Base-by-base conservation (phyloP, 2,329 filamentous ascomycete species). In the Fusarium nurragi region DNA sequence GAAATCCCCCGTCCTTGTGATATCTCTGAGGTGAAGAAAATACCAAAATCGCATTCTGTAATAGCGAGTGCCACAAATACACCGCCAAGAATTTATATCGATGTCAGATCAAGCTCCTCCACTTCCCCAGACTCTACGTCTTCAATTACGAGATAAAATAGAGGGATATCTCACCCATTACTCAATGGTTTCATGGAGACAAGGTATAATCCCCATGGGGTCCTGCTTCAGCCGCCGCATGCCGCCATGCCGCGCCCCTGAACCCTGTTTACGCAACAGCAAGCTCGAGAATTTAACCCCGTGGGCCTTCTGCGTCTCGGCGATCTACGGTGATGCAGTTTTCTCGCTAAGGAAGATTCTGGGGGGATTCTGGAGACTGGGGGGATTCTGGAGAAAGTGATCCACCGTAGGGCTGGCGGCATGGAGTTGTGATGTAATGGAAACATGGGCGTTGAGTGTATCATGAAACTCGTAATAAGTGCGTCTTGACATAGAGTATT, bases 121-220 rank as follows among this genome's bases (percentile, higher is more conserved):
- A 49, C 54, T 60, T 64, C 64, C 64, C 64, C 64, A 53, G 64
- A 67, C 22, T 58, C 54, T 12, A 5, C 32, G 54, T 44, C 39
- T 50, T 8, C 12, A 36, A 64, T 65, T 67, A 66, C 63, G 47
- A 64, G 23, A 67, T 48, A 23, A 11, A 53, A 50, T 26, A 37
- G 40, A 64, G 19, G 23, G 26, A 49, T 49, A 53, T 52, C 34
- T 44, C 37, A 51, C 45, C 36, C 49, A 66, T 67, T 66, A 67
- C 64, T 52, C 45, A 67, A 66, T 41, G 28, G 30, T 67, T 60
- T 64, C 28, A 23, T 19, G 12, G 0, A 0, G 50, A 25, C 62
- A 63, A 65, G 60, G 60, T 47, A 49, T 21, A 30, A 51, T 40
- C 59, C 54, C 60, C 52, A 64, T 45, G 58, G 60, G 52, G 58